These are phyloP conservation scores for Xylaria telfairii DNA, from an alignment of 495 filamentous ascomycete species.

Conservation along the genomic window DNA sequence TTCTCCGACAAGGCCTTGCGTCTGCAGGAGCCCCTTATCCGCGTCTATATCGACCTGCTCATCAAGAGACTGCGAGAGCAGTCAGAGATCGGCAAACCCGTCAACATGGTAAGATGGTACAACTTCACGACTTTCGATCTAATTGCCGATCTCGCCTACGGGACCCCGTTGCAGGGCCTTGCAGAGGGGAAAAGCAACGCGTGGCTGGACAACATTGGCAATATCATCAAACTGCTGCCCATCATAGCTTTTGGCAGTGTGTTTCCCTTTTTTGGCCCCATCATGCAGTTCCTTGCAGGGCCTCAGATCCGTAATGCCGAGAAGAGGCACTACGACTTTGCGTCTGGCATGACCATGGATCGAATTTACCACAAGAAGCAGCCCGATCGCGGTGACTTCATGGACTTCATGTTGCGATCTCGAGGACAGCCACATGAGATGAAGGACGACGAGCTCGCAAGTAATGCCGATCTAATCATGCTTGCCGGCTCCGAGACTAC, in stretches of 20 bases:
- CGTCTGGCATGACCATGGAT: slow-evolving; percentile 39
- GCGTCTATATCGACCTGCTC: slow-evolving; percentile 54
- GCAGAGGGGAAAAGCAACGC: slow-evolving; percentile 40
- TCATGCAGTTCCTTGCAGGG: slow-evolving; percentile 43
- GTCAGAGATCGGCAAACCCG: slow-evolving; percentile 31
- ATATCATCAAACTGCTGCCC: slow-evolving; percentile 33
- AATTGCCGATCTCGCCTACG: slow-evolving; percentile 66
- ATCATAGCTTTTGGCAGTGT: slow-evolving; percentile 38
- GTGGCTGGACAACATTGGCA: slow-evolving; percentile 47
- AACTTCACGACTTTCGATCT: slow-evolving; percentile 69
- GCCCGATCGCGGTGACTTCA: slow-evolving; percentile 39
- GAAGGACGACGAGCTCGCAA: slow-evolving; percentile 46
- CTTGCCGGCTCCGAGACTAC: slow-evolving; percentile 68
- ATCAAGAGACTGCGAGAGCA: slow-evolving; percentile 50
- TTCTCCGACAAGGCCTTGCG: slow-evolving; percentile 59
- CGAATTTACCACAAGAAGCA: slow-evolving; percentile 42
- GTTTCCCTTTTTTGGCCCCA: slow-evolving; percentile 39
- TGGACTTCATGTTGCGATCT: slow-evolving; percentile 41
- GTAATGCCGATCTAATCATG: slow-evolving; percentile 53
- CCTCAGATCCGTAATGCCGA: slow-evolving; percentile 38
- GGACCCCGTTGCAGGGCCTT: slow-evolving; percentile 62
- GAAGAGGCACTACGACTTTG: slow-evolving; percentile 39
- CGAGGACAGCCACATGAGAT: slow-evolving; percentile 41
- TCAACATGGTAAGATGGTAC: slow-evolving; percentile 61
- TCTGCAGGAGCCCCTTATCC: slow-evolving; percentile 55